These are phyloP conservation scores for Elasticomyces elasticus DNA, from an alignment of 495 filamentous ascomycete genomes.

Conservation along the genomic window DNA sequence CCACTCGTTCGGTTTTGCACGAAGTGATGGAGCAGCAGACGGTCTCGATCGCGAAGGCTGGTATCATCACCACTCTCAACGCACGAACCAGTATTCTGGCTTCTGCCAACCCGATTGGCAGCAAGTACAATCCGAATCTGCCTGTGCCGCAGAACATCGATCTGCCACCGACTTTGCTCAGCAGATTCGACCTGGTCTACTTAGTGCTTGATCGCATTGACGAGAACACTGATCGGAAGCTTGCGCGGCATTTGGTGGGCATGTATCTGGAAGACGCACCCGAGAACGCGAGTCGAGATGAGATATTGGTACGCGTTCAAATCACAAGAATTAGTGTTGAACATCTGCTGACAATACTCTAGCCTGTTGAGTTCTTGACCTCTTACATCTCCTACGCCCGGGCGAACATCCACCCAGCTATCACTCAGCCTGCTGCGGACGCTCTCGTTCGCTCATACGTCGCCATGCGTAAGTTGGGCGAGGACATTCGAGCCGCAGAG, in stretches of 20 bases:
- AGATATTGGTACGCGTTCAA: conserved; percentile 60
- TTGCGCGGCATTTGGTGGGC: conserved; percentile 84
- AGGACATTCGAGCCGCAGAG: conserved; percentile 85
- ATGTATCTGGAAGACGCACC: conserved; percentile 97
- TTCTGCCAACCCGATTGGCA: conserved; percentile 95
- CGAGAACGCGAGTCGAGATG: conserved; percentile 63
- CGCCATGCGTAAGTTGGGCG: conserved; percentile 89
- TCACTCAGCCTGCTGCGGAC: conserved; percentile 64
- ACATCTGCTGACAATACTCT: neutral
- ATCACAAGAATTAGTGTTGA: conserved; percentile 7
- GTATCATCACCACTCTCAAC: conserved; percentile 97
- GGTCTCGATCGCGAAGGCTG: conserved; percentile 95
- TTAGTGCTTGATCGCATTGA: conserved; percentile 89
- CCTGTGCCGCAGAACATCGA: conserved; percentile 98
- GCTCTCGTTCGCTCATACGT: conserved; percentile 83
- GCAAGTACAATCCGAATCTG: conserved; percentile 89
- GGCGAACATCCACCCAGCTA: conserved; percentile 67
- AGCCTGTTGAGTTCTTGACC: conserved; percentile 92
- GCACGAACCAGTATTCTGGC: conserved; percentile 89
- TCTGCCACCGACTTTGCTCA: conserved; percentile 85
- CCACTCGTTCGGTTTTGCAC: conserved; percentile 89
- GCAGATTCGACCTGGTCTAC: conserved; percentile 93
- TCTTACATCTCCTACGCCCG: conserved; percentile 97
- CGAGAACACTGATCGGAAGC: conserved; percentile 72
- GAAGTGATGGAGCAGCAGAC: conserved; percentile 99